phyloP scores from a whole-genome alignment of 2,329 filamentous ascomycete genomes.

The Sporothrix euskadiensis region DNA sequence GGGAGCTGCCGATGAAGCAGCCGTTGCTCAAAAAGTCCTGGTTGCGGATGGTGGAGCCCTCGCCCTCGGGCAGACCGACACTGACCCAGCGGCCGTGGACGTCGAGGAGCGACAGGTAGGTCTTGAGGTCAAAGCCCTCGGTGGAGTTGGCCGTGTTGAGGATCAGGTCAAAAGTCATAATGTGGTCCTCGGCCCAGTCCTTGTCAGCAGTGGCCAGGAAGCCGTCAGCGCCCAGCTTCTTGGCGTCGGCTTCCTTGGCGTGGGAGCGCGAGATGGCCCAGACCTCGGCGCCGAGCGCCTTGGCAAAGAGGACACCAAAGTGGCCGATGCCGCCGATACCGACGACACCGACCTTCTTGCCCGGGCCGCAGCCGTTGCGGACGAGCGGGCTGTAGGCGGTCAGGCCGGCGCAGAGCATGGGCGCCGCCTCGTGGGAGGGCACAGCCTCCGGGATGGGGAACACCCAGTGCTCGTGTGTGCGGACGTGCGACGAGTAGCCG shows the following conservation, averaged over 20 bases:
- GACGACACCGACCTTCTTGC: slow-evolving; percentile 76
- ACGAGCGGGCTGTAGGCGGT: slow-evolving; percentile 78
- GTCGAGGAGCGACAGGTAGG: slow-evolving; percentile 78
- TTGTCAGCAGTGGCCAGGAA: slow-evolving; percentile 60
- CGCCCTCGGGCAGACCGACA: slow-evolving; percentile 76
- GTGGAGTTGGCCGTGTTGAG: slow-evolving; percentile 72
- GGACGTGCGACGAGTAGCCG: slow-evolving; percentile 47
- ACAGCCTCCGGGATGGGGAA: slow-evolving; percentile 76
- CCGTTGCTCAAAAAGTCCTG: slow-evolving; percentile 77
- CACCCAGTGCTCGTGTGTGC: slow-evolving; percentile 71
- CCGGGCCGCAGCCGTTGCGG: slow-evolving; percentile 71
- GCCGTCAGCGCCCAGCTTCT: slow-evolving; percentile 60
- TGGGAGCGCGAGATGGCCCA: slow-evolving; percentile 63
- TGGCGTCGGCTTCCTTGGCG: slow-evolving; percentile 60
- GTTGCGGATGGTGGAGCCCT: slow-evolving; percentile 68
- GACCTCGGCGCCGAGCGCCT: slow-evolving; percentile 63
- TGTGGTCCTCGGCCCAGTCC: slow-evolving; percentile 58
- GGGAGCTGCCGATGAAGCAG: slow-evolving; percentile 68
- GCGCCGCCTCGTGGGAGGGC: slow-evolving; percentile 62
- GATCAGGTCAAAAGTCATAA: slow-evolving; percentile 72
- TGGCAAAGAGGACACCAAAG: slow-evolving; percentile 69
- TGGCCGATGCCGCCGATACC: slow-evolving; percentile 73
- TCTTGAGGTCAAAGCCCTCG: slow-evolving; percentile 64
- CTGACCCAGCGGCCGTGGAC: slow-evolving; percentile 79
- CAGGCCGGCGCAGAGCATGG: slow-evolving; percentile 82